phyloP scores from a whole-genome alignment of 108 stramenopile genomes.

The Mediolabrus comicus region DNA sequence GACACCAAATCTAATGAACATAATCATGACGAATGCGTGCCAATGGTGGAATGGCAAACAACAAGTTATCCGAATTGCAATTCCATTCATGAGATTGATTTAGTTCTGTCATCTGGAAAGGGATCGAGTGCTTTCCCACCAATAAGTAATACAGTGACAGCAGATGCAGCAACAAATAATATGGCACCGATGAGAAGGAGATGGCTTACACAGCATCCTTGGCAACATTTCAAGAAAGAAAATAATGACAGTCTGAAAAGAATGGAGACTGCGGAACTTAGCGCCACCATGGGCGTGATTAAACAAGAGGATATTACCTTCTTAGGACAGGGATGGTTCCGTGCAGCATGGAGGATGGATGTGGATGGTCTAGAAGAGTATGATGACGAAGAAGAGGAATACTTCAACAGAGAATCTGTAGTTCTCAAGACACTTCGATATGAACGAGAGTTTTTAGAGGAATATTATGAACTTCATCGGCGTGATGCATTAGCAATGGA shows the following conservation, averaged over 20 bases:
- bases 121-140: slow-evolving; percentile 22
- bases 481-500: slow-evolving; percentile 90
- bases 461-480: slow-evolving; percentile 83
- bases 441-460: slow-evolving; percentile 77
- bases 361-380: slow-evolving; percentile 3
- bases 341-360: slow-evolving; percentile 71
- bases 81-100: slow-evolving; percentile 67
- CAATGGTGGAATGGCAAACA: slow-evolving; percentile 76
- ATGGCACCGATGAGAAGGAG: not conserved
- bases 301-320: slow-evolving; percentile 46
- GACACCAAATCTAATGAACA: not conserved
- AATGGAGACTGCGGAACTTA: slow-evolving; percentile 18
- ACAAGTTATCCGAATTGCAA: slow-evolving; percentile 72
- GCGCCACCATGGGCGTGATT: slow-evolving; percentile 20
- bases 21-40: slow-evolving; percentile 58
- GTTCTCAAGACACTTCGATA: slow-evolving; percentile 81
- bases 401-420: slow-evolving; percentile 33
- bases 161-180: not conserved
- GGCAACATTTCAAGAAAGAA: not conserved
- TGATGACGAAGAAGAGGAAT: slow-evolving; percentile 33
- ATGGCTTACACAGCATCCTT: slow-evolving; percentile 20
- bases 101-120: slow-evolving; percentile 34
- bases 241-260: not conserved
- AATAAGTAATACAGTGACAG: not conserved
- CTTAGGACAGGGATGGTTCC: slow-evolving; percentile 85